phyloP scores from a whole-genome alignment of 192 early-diverging fungal genomes.

The Powellomyces hirtus region DNA sequence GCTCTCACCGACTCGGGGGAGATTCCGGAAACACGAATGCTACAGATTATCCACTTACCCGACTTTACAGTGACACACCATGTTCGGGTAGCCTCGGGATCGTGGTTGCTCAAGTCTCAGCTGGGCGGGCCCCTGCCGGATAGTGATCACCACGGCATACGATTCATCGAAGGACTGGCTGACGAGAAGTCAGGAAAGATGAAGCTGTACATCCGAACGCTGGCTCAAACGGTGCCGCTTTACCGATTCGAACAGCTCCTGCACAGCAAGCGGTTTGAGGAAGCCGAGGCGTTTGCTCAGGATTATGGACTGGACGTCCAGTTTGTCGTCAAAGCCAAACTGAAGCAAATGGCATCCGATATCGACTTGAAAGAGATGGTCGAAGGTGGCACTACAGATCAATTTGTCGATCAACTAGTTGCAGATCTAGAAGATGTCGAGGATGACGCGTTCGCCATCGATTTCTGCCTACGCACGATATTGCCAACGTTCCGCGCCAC shows the following conservation, averaged over 20 bases:
- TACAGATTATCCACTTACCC: constrained; percentile 20
- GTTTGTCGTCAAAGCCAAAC: constrained; percentile 26
- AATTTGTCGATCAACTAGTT: constrained; percentile 5
- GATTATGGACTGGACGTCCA: constrained; percentile 30
- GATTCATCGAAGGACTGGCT: constrained; percentile 1
- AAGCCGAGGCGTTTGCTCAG: constrained; percentile 33
- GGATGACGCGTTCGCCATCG: constrained; percentile 25
- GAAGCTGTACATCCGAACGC: constrained; percentile 20
- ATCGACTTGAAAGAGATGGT: background rate
- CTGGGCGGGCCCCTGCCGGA: too few species aligned
- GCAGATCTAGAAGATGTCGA: constrained; percentile 20
- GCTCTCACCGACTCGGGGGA: background rate
- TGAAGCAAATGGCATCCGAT: constrained; percentile 12
- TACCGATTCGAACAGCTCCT: constrained; percentile 32
- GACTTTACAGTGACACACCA: constrained; percentile 17
- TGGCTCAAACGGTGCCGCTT: constrained; percentile 28
- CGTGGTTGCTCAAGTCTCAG: constrained; percentile 14
- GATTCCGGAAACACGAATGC: background rate
- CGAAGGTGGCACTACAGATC: background rate
- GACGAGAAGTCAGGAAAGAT: background rate
- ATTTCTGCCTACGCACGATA: constrained; percentile 21
- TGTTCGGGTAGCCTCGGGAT: constrained; percentile 11
- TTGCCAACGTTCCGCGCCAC: constrained; percentile 6
- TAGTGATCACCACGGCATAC: background rate
- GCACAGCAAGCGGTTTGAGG: constrained; percentile 26